Conservation (phyloP, 352 stramenopile species). For the Globisporangium splendens region DNA sequence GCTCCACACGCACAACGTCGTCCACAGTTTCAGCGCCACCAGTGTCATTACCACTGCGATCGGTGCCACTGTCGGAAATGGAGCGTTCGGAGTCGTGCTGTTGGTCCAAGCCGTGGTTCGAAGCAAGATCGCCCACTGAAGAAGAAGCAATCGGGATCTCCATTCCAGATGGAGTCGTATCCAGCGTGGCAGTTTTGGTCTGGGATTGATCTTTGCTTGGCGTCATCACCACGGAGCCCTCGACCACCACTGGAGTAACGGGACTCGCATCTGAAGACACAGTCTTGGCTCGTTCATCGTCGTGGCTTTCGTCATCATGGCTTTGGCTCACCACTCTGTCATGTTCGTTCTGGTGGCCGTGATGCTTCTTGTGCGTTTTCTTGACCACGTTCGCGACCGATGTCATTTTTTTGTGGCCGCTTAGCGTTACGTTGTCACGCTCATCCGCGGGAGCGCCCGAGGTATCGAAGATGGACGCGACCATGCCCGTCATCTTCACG, state of each 20-base stretch:
- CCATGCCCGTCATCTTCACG: conserved; percentile 58
- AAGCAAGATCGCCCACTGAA: too few relatives aligned
- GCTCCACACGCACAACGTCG: neutral
- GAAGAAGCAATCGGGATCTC: too few relatives aligned
- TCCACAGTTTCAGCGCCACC: neutral
- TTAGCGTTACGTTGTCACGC: conserved; percentile 1
- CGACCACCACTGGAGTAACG: neutral
- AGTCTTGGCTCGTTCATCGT: neutral
- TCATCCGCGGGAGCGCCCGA: conserved; percentile 19
- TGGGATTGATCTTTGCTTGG: too few relatives aligned
- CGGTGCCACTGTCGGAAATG: neutral
- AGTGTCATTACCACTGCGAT: neutral
- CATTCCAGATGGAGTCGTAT: too few relatives aligned
- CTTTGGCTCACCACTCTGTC: neutral
- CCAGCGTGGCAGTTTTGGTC: too few relatives aligned
- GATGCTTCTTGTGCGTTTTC: conserved; percentile 18
- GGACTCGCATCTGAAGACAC: too few relatives aligned
- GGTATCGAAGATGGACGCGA: conserved; percentile 54
- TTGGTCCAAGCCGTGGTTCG: too few relatives aligned
- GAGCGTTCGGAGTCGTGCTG: neutral
- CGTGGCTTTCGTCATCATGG: neutral
- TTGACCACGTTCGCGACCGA: conserved; percentile 4
- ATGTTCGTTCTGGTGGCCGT: conserved; percentile 22
- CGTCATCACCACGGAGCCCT: neutral
- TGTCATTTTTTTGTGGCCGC: conserved; percentile 10